These are phyloP conservation scores for Cryphonectria naterciae DNA, from an alignment of 2,329 filamentous ascomycete species.

Conservation along the genomic window DNA sequence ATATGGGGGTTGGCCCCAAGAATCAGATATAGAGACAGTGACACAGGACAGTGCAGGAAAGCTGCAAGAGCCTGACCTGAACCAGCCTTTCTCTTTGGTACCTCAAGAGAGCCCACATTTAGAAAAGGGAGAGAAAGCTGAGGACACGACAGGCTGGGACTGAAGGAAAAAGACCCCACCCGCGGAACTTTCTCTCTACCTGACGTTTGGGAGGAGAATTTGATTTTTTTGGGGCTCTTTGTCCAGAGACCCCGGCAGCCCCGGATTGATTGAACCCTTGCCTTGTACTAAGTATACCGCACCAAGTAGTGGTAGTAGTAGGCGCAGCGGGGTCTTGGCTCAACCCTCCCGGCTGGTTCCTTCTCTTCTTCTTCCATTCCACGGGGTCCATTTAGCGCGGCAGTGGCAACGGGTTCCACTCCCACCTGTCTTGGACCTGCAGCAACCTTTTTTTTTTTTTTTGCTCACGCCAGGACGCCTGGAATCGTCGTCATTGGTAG, in stretches of 20 bases:
- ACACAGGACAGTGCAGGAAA: background rate
- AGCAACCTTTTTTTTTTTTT: background rate
- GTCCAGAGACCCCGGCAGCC: constrained; percentile 15
- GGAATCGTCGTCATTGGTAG: constrained; percentile 19
- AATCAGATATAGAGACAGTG: background rate
- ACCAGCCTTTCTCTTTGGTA: background rate
- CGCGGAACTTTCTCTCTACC: background rate
- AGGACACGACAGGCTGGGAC: background rate
- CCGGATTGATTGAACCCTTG: constrained; percentile 7
- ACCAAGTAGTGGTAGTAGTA: background rate
- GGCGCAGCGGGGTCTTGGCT: constrained; percentile 3
- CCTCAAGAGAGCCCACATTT: background rate
- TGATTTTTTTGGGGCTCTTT: constrained; percentile 11
- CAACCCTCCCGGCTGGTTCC: background rate
- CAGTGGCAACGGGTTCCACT: background rate
- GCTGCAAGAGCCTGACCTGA: background rate
- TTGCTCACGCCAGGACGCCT: constrained; percentile 3
- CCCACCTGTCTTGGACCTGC: constrained; percentile 2
- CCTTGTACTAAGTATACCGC: background rate
- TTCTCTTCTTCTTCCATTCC: constrained; percentile 1
- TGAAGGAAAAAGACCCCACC: background rate
- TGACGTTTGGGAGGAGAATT: background rate
- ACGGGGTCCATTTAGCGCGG: background rate
- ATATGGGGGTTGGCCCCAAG: background rate
- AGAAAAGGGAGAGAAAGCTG: background rate